Conservation (phyloP, 352 stramenopile genomes). For the Pythium folliculosum region DNA sequence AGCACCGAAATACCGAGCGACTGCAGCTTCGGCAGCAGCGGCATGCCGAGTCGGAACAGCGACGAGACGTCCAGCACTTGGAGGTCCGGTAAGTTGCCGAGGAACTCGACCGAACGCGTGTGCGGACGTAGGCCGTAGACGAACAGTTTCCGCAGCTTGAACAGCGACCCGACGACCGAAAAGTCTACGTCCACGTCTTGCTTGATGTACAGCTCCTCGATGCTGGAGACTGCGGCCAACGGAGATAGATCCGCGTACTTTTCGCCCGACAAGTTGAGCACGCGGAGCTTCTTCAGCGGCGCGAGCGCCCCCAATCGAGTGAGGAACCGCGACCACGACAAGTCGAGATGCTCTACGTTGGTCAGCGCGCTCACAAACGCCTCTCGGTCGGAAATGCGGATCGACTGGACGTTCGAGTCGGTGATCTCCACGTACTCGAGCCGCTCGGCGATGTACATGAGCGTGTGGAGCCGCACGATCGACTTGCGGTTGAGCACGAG, state of each 20-base stretch:
- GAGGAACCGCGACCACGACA: slow-evolving; percentile 31
- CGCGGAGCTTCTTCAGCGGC: slow-evolving; percentile 19
- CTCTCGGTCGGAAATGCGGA: slow-evolving; percentile 17
- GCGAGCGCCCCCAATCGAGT: slow-evolving; percentile 17
- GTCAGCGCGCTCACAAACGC: slow-evolving; percentile 24
- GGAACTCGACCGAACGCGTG: slow-evolving; percentile 22
- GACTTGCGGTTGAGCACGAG: slow-evolving; percentile 31
- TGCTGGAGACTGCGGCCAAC: not conserved
- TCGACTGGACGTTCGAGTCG: slow-evolving; percentile 29
- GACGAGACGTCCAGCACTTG: slow-evolving; percentile 28
- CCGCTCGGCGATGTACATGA: slow-evolving; percentile 15
- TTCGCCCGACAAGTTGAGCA: slow-evolving; percentile 28
- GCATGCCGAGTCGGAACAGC: slow-evolving; percentile 29
- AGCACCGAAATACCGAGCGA: slow-evolving; percentile 25
- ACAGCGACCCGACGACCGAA: slow-evolving; percentile 14
- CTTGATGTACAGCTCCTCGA: slow-evolving; percentile 32
- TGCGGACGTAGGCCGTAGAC: slow-evolving; percentile 30
- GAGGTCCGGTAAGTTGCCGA: slow-evolving; percentile 21
- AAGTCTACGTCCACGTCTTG: slow-evolving; percentile 33
- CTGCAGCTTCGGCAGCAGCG: slow-evolving; percentile 11
- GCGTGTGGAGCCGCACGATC: slow-evolving; percentile 19
- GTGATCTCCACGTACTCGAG: slow-evolving; percentile 29
- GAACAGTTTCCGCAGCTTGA: slow-evolving; percentile 22
- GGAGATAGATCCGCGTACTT: slow-evolving; percentile 27
- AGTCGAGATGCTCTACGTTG: slow-evolving; percentile 24